phyloP scores from a whole-genome alignment of 1,284 basidiomycete genomes.

The Melampsora larici-populina region DNA sequence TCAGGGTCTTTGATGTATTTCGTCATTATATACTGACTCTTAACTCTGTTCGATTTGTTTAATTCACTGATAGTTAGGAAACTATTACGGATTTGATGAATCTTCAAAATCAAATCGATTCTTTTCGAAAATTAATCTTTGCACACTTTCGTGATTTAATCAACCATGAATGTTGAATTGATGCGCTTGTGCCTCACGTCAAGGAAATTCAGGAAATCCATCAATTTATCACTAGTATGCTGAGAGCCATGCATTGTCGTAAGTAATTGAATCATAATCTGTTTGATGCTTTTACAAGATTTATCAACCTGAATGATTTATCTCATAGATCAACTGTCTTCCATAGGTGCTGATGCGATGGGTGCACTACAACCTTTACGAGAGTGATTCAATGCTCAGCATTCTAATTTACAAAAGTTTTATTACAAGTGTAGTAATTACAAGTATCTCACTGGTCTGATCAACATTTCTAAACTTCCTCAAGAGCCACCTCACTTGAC shows the following conservation, averaged over 20 bases:
- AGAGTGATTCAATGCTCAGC: conserved; percentile 79
- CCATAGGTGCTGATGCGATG: conserved; percentile 73
- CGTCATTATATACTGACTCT: conserved; percentile 31
- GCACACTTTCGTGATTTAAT: conserved; percentile 81
- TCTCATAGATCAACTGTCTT: conserved; percentile 13
- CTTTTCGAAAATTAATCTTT: conserved; percentile 93
- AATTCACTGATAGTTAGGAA: conserved; percentile 67
- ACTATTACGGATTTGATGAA: conserved; percentile 93
- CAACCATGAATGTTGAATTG: conserved; percentile 94
- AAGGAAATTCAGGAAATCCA: conserved; percentile 98
- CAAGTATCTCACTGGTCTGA: conserved; percentile 88
- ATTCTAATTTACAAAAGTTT: conserved; percentile 85
- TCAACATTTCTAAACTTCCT: conserved; percentile 92
- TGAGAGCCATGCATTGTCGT: conserved; percentile 90
- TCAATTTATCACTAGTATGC: conserved; percentile 93
- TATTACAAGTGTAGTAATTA: conserved; percentile 97
- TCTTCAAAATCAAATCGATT: conserved; percentile 92
- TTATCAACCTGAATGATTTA: conserved; percentile 12
- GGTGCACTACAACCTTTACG: conserved; percentile 82
- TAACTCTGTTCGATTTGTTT: conserved; percentile 36
- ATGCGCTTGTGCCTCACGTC: conserved; percentile 84
- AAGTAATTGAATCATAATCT: conserved; percentile 51
- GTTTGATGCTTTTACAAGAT: not conserved
- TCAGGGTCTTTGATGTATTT: too few relatives aligned
- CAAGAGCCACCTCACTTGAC: conserved; percentile 92